Evolutionary conservation across 2,329 filamentous ascomycete genomes (phyloP).

Genomic region (Arthroderma sp.): DNA sequence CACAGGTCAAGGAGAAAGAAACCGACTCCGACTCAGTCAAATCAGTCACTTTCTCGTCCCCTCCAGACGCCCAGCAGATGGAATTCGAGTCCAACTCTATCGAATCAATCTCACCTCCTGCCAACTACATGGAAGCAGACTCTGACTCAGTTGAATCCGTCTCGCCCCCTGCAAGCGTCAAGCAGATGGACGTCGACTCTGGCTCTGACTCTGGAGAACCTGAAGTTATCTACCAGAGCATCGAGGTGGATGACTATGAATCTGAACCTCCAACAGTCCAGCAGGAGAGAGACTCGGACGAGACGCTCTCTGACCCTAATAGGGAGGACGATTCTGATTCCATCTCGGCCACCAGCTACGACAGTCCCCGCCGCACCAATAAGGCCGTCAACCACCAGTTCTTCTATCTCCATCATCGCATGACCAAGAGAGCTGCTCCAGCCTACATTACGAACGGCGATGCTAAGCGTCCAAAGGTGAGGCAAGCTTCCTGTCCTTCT

Average conservation of each 20-base stretch:
- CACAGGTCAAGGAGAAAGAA: not conserved
- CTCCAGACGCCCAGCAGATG: not conserved
- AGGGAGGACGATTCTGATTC: not conserved
- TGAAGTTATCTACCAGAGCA: not conserved
- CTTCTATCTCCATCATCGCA: not conserved
- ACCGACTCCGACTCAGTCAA: not conserved
- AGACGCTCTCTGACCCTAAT: not conserved
- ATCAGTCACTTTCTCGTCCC: not conserved
- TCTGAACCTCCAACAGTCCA: not conserved
- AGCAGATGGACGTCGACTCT: not conserved
- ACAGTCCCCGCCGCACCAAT: not conserved
- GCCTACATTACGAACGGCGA: not conserved
- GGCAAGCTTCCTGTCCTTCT: not conserved
- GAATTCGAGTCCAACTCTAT: not conserved
- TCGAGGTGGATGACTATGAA: not conserved
- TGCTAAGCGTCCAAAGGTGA: not conserved
- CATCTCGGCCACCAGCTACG: not conserved
- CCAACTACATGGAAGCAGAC: not conserved
- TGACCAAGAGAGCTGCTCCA: not conserved
- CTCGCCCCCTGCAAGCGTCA: not conserved
- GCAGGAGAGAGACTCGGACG: not conserved
- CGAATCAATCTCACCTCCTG: not conserved
- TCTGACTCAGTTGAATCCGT: not conserved
- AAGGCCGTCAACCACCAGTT: not conserved
- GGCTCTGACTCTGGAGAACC: not conserved